Evolutionary conservation across 2,329 filamentous ascomycete genomes (phyloP).

Genomic region (Aspergillus uvarum): DNA sequence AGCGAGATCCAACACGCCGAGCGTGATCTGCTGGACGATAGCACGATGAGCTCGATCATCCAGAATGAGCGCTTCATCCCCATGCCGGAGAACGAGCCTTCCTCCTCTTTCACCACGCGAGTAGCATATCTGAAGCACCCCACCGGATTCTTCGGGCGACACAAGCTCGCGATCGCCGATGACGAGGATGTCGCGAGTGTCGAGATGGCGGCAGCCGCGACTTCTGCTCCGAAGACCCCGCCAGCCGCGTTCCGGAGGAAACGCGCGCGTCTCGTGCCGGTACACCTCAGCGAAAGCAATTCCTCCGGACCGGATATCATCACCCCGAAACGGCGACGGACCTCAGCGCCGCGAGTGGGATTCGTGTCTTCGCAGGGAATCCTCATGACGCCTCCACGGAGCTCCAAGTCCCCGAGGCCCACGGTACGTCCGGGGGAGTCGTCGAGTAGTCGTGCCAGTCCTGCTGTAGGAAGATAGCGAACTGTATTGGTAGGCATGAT

Average conservation of each 20-base stretch:
- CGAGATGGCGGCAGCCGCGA: not conserved
- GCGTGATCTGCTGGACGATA: constrained; percentile 59
- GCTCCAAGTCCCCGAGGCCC: constrained; percentile 3
- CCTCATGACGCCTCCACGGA: constrained; percentile 16
- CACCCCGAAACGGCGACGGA: constrained; percentile 20
- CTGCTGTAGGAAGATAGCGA: not conserved
- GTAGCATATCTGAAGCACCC: constrained; percentile 31
- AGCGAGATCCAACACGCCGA: constrained; percentile 55
- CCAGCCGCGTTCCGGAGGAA: constrained; percentile 10
- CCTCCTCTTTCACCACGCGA: constrained; percentile 7
- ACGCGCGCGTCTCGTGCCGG: constrained; percentile 10
- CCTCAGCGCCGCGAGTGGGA: constrained; percentile 1
- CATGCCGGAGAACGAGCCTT: constrained; percentile 34
- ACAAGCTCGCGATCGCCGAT: constrained; percentile 38
- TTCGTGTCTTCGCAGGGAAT: constrained; percentile 22
- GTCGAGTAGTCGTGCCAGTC: not conserved
- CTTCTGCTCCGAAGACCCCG: not conserved
- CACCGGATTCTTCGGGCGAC: constrained; percentile 40
- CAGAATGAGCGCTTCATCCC: constrained; percentile 54
- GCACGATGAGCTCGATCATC: constrained; percentile 59
- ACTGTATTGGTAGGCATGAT: no score
- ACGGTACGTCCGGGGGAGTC: not conserved
- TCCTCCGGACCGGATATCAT: constrained; percentile 11
- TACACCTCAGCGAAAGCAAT: not conserved
- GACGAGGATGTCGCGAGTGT: constrained; percentile 16